Evolutionary conservation across 2,329 filamentous ascomycete genomes (phyloP).

Genomic region (Cladophialophora bantiana): DNA sequence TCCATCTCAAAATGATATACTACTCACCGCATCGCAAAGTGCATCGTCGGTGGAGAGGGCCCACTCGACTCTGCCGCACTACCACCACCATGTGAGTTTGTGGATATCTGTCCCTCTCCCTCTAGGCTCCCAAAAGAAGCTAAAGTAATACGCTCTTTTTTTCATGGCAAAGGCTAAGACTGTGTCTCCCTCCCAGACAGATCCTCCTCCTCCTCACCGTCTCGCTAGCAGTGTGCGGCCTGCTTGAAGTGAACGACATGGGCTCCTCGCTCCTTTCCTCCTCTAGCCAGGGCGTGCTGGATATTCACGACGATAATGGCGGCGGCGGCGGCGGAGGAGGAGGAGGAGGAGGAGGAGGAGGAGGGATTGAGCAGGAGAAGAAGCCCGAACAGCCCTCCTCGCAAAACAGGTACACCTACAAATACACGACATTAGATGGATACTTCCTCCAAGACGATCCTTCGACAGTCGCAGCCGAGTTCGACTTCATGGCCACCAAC

Average conservation of each 20-base stretch:
- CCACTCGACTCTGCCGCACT: constrained; percentile 30
- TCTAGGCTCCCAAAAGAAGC: neutral
- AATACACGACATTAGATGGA: constrained; percentile 31
- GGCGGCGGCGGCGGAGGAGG: no score
- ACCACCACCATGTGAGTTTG: constrained; percentile 31
- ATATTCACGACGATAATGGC: constrained; percentile 28
- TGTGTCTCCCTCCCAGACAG: constrained; percentile 11
- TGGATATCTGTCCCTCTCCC: constrained; percentile 6
- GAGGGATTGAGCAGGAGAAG: neutral
- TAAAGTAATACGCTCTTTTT: neutral
- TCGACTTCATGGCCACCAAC: constrained; percentile 53
- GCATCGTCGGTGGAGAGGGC: constrained; percentile 31
- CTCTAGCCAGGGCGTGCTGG: constrained; percentile 27
- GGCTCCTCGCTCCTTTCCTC: constrained; percentile 14
- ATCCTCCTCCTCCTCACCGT: constrained; percentile 67
- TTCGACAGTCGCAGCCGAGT: constrained; percentile 52
- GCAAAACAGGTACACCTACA: constrained; percentile 21
- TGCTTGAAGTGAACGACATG: constrained; percentile 37
- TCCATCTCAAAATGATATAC: constrained; percentile 24
- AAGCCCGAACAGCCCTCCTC: constrained; percentile 5
- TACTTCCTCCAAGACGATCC: constrained; percentile 55
- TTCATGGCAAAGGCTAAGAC: neutral
- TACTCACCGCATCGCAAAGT: constrained; percentile 27
- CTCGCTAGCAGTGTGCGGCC: constrained; percentile 68
- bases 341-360: constrained; percentile 3